Evolutionary conservation across 441 rosid species (phyloP), one percentile per base, ranked within the genome.

Genomic region (Euphorbia celastroides): DNA sequence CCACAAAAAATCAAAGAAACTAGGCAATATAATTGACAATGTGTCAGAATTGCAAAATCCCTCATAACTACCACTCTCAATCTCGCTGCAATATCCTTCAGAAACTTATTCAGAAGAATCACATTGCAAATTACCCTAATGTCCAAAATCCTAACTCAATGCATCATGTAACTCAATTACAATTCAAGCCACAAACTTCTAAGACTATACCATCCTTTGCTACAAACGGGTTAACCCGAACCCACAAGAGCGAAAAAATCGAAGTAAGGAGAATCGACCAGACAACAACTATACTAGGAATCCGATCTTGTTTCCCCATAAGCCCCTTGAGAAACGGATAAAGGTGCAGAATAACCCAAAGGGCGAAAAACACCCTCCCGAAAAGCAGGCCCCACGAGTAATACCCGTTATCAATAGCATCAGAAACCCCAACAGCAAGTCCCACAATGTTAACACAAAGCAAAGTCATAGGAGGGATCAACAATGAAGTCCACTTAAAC

Each of bases 261-360:
- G 98, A 94, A 55, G 99, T 92, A 1, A 94, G 83, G 65, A 94
- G 93, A 57, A 94, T 89, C 10, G 99, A 84, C 97, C 98, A 94
- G 51, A 94, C 97, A 20, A 92, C 60, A 60, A 92, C 84, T 76
- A 95, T 95, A 58, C 98, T 92, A 0, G 99, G 98, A 75, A 88
- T 70, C 51, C 93, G 72, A 72, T 92, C 84, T 75, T 92, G 98
- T 71, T 88, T 92, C 76, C 99, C 99, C 20, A 88, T 68, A 56
- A 86, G 74, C 48, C 99, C 99, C 74, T 94, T 94, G 72, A 94
- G 93, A 93, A 94, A 94, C 0, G 99, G 99, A 74, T 92, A 92
- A 44, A 94, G 90, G 79, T 92, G 99, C 62, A 92, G 74, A 25
- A 94, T 88, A 62, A 94, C 99, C 99, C 99, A 94, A 42, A 94